phyloP scores from a whole-genome alignment of 2,329 filamentous ascomycete species.

The Podosphaera aphanis region DNA sequence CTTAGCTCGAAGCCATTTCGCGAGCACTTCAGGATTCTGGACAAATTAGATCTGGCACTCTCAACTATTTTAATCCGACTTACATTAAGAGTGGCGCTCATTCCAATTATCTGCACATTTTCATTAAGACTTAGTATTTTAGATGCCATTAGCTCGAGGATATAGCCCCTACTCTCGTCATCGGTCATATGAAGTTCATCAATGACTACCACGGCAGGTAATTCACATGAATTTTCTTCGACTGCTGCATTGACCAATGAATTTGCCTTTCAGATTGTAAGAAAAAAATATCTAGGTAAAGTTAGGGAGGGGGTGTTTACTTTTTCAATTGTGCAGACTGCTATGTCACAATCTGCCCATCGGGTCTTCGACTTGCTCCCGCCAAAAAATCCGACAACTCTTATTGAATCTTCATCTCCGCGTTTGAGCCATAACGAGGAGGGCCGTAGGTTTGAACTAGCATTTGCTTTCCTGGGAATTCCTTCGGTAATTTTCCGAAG shows the following conservation, averaged over 20 bases:
- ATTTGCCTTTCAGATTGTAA: slow-evolving; percentile 33
- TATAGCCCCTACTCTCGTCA: slow-evolving; percentile 53
- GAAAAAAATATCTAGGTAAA: neutral
- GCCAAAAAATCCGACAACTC: slow-evolving; percentile 52
- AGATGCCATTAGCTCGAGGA: slow-evolving; percentile 50
- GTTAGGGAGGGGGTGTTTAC: slow-evolving; percentile 13
- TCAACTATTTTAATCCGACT: slow-evolving; percentile 1
- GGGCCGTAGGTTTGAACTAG: slow-evolving; percentile 4
- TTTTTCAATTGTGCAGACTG: slow-evolving; percentile 63
- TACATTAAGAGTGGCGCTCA: slow-evolving; percentile 59
- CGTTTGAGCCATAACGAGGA: slow-evolving; percentile 28
- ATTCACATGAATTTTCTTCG: slow-evolving; percentile 40
- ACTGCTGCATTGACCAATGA: slow-evolving; percentile 50
- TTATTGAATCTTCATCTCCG: slow-evolving; percentile 32
- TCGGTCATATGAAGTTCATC: slow-evolving; percentile 70
- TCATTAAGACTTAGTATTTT: slow-evolving; percentile 48
- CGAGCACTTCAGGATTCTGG: slow-evolving; percentile 46
- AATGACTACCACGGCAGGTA: slow-evolving; percentile 42
- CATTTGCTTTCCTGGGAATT: slow-evolving; percentile 19
- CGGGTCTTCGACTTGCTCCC: slow-evolving; percentile 41
- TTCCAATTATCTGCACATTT: slow-evolving; percentile 41
- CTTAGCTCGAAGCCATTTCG: slow-evolving; percentile 45
- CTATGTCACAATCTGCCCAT: slow-evolving; percentile 57
- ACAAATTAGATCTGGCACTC: neutral
- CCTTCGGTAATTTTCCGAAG: slow-evolving; percentile 41